Evolutionary conservation across 805 yeast genomes (phyloP), one percentile per base, ranked within the genome.

Genomic region (Lipomyces yamanashiensis): DNA sequence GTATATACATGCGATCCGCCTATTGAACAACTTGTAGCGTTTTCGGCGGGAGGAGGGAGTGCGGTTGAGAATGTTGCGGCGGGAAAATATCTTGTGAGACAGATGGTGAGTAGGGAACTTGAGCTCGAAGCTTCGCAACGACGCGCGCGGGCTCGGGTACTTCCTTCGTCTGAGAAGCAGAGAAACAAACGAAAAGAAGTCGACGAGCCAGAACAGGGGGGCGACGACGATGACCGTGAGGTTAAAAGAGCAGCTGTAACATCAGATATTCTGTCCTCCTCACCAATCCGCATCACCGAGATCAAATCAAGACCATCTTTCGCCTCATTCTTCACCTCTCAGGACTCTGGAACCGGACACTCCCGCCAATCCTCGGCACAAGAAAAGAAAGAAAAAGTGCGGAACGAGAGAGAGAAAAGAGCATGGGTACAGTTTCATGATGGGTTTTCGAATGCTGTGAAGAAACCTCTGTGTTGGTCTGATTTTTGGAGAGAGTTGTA

Each of bases 341-440:
- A 19, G 15, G 12, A 50, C 8, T 23, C 61, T 13, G 17, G 17
- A 28, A 2, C n/a, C 28, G 51, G 47, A 3, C 62, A 58, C 19
- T 39, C 53, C 7, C 54, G 61, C 5, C 61, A 23, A 51, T 21
- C 33, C 12, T 63, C 67, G 7, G n/a, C 17, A 43, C 63, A 59
- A 23, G 60, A 37, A n/a, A 36, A 23, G 47, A 36, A 33, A 41
- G 63, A 61, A 12, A 23, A 36, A 28, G 15, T 43, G 49, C 44
- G 28, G 23, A 21, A 15, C 37, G 59, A 53, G n/a, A 69, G 62
- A 41, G 63, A 63, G 28, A 55, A 77, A 10, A 54, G 52, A 70
- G 80, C 84, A 56, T 91, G 96, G 96, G 87, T 91, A 15, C 90
- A 88, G 72, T 90, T 87, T 72, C 89, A 90, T 68, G 96, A 90